Conservation (phyloP, 495 filamentous ascomycete genomes). For the Schizothecium vesticola region DNA sequence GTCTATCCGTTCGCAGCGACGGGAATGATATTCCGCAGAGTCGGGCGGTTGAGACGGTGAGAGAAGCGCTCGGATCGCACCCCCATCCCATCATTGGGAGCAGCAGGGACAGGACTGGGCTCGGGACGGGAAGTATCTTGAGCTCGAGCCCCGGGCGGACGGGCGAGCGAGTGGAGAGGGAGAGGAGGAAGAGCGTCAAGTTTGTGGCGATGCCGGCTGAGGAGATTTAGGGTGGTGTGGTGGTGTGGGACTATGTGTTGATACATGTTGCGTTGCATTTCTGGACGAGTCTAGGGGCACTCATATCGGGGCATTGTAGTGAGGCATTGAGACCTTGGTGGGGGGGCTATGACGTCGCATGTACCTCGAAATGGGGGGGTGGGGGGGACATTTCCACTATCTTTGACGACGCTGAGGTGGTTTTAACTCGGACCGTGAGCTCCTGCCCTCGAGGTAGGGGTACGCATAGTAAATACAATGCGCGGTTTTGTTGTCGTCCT, state of each 20-base stretch:
- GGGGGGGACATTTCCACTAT: too few species aligned
- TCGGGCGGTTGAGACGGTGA: constrained; percentile 48
- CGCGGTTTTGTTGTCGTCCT: too few species aligned
- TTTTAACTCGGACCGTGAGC: too few species aligned
- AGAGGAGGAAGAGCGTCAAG: constrained; percentile 54
- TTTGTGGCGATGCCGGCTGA: constrained; percentile 33
- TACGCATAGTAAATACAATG: too few species aligned
- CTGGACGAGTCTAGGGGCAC: neutral
- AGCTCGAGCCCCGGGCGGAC: constrained; percentile 41
- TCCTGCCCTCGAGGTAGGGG: too few species aligned
- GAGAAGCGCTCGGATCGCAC: constrained; percentile 34
- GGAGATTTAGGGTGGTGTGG: neutral
- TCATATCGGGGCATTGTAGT: neutral
- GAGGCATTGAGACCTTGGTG: neutral
- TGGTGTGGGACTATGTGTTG: neutral
- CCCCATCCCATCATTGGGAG: neutral
- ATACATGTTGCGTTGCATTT: neutral
- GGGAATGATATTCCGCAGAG: constrained; percentile 44
- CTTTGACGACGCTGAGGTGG: too few species aligned
- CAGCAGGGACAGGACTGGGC: neutral
- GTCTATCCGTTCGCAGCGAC: constrained; percentile 24
- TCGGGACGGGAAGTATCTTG: constrained; percentile 27
- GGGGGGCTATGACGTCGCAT: neutral
- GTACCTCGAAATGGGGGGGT: neutral
- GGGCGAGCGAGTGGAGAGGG: constrained; percentile 27